Percentiles rank a stretch among this genome's conserved stretches.
Evolutionary conservation across 306 rosid genomes (phyloP).

Genomic region (Cucurbita pepo): DNA sequence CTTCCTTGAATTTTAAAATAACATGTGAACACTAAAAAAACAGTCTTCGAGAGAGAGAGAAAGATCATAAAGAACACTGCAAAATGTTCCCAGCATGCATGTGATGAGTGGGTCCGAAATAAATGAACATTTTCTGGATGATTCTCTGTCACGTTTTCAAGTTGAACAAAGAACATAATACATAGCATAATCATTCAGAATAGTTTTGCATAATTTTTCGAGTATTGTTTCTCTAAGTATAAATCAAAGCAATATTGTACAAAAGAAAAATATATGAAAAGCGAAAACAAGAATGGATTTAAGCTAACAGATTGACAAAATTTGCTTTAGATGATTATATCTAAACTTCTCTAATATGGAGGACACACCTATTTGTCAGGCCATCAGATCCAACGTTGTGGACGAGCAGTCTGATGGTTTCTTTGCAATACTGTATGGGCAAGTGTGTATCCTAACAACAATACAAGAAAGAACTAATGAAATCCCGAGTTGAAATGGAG

Average conservation of each 20-base stretch:
- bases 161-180: not conserved
- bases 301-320: constrained; percentile 8
- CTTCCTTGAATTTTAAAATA: not conserved
- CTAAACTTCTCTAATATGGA: not conserved
- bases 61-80: not conserved
- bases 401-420: constrained; percentile 34
- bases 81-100: not conserved
- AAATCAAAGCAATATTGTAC: not conserved
- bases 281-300: not conserved
- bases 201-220: not conserved
- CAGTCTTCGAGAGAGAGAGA: not conserved
- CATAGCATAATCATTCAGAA: not conserved
- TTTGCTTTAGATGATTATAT: not conserved
- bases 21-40: not conserved
- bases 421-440: constrained; percentile 40
- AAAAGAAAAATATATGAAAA: not conserved
- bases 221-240: not conserved
- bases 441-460: constrained; percentile 27
- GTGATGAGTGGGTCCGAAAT: not conserved
- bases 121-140: not conserved
- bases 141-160: constrained; percentile 1
- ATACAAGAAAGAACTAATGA: not conserved
- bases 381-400: constrained; percentile 29
- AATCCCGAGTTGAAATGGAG: not conserved
- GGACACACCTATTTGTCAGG: constrained; percentile 16